phyloP scores from a whole-genome alignment of 2,329 filamentous ascomycete genomes.

The Aspergillus sclerotialis region DNA sequence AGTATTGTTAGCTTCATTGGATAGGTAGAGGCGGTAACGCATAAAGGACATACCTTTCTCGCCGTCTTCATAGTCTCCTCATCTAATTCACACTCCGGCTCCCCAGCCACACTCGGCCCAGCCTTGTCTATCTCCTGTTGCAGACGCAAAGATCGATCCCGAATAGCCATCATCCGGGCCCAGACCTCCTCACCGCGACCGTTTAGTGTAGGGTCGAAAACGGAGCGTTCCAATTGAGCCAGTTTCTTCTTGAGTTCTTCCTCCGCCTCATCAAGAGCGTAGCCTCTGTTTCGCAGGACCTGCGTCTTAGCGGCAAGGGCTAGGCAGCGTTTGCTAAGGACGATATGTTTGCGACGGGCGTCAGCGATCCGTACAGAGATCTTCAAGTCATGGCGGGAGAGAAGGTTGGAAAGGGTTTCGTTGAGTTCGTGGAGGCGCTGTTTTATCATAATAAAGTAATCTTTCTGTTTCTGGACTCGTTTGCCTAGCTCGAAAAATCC shows the following conservation, averaged over 20 bases:
- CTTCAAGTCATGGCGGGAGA: constrained; percentile 54
- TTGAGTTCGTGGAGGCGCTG: constrained; percentile 59
- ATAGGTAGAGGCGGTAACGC: no score
- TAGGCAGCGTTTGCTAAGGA: constrained; percentile 54
- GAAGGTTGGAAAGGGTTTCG: constrained; percentile 51
- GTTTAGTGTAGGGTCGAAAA: constrained; percentile 54
- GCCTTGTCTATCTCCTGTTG: constrained; percentile 54
- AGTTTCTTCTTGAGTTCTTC: constrained; percentile 58
- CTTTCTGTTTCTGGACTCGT: constrained; percentile 51
- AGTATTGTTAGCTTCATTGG: constrained; percentile 8
- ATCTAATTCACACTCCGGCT: constrained; percentile 43
- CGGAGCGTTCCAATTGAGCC: constrained; percentile 49
- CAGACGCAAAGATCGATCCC: constrained; percentile 52
- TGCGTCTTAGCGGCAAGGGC: constrained; percentile 59
- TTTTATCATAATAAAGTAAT: constrained; percentile 52
- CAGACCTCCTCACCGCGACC: constrained; percentile 60
- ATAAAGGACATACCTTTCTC: constrained; percentile 46
- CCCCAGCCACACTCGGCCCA: constrained; percentile 33
- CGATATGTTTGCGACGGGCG: constrained; percentile 52
- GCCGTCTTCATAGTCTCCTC: constrained; percentile 54
- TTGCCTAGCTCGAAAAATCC: constrained; percentile 55
- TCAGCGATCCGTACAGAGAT: constrained; percentile 53
- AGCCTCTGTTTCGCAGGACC: constrained; percentile 56
- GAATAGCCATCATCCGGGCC: constrained; percentile 58
- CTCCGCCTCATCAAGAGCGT: constrained; percentile 58